phyloP scores from a whole-genome alignment of 179 eudicot species.

The Beta corolliflora region DNA sequence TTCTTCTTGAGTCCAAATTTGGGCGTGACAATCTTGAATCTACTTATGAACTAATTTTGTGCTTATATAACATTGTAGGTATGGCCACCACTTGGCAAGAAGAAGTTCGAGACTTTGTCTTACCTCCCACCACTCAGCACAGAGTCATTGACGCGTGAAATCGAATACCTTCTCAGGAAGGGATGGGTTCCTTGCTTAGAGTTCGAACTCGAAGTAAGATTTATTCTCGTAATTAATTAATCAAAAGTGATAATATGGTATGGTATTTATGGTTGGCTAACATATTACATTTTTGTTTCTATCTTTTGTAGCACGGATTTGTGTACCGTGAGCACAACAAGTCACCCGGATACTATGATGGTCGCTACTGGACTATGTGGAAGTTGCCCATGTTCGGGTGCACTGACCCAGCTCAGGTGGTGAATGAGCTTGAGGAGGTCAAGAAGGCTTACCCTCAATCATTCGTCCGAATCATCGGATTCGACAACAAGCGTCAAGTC shows the following conservation, averaged over 20 bases:
- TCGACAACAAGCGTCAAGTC: slow-evolving; percentile 68
- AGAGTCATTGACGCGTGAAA: slow-evolving; percentile 49
- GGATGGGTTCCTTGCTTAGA: slow-evolving; percentile 92
- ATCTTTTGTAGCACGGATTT: slow-evolving; percentile 32
- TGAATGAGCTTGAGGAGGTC: slow-evolving; percentile 60
- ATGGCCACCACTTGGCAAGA: slow-evolving; percentile 53
- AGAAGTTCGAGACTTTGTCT: slow-evolving; percentile 79
- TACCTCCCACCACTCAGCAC: slow-evolving; percentile 67
- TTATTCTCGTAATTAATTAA: not conserved
- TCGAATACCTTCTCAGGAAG: slow-evolving; percentile 63
- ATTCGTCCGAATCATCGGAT: slow-evolving; percentile 68
- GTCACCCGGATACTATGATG: slow-evolving; percentile 82
- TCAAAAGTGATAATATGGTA: too few species aligned
- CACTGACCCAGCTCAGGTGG: slow-evolving; percentile 66
- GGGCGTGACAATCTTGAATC: not conserved
- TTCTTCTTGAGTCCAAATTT: too few species aligned
- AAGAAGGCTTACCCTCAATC: slow-evolving; percentile 71
- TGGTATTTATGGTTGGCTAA: too few species aligned
- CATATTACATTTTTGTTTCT: too few species aligned
- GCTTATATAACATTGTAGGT: slow-evolving; percentile 20
- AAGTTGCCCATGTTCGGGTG: slow-evolving; percentile 82
- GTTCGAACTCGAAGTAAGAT: slow-evolving; percentile 65
- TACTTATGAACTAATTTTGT: too few species aligned
- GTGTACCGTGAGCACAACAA: slow-evolving; percentile 56
- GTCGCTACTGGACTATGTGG: slow-evolving; percentile 87